phyloP scores from a whole-genome alignment of 2,329 filamentous ascomycete genomes.

The Elsinoe arachidis region DNA sequence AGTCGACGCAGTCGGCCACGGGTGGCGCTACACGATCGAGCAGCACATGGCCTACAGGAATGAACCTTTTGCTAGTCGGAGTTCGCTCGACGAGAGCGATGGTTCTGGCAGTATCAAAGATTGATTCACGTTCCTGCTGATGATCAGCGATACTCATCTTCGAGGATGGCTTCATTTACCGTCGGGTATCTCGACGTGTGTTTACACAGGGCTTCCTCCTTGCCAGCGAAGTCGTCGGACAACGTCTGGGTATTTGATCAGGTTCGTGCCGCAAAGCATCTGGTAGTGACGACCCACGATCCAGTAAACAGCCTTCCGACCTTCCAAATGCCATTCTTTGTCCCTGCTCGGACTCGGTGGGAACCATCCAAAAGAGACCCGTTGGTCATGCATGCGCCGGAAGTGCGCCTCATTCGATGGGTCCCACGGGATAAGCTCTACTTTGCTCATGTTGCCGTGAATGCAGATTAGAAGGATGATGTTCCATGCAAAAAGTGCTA shows the following conservation, averaged over 20 bases:
- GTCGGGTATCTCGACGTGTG: background rate
- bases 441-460: background rate
- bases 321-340: background rate
- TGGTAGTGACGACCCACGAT: background rate
- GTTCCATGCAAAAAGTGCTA: no score
- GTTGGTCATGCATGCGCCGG: constrained; percentile 2
- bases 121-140: background rate
- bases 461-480: no score
- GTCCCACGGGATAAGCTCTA: constrained; percentile 8
- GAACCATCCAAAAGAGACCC: constrained; percentile 6
- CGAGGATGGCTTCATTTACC: background rate
- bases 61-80: background rate
- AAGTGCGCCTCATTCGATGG: constrained; percentile 5
- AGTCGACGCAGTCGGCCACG: background rate
- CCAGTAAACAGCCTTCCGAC: background rate
- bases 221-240: background rate
- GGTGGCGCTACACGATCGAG: background rate
- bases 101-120: background rate
- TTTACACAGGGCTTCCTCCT: background rate
- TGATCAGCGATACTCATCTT: background rate
- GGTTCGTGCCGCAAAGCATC: background rate
- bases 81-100: background rate
- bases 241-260: background rate
- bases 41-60: constrained; percentile 1
- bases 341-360: background rate